A percentile compares a stretch with the other conserved stretches of the same genome.
phyloP scores from a whole-genome alignment of 2,329 filamentous ascomycete species.

The Fonsecaea nubica region DNA sequence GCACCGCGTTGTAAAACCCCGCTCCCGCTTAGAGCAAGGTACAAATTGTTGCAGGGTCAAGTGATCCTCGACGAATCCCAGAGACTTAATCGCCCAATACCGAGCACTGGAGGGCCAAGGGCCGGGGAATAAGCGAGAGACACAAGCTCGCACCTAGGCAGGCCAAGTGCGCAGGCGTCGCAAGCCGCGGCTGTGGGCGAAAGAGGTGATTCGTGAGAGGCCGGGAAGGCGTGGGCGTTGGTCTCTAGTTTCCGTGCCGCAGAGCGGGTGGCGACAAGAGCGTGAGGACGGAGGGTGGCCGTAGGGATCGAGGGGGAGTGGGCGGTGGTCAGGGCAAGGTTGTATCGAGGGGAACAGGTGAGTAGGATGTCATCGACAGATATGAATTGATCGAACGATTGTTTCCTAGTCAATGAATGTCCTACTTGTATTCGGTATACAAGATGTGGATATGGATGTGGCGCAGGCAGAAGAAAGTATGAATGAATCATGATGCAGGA shows the following conservation, averaged over 20 bases:
- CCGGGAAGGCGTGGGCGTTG: background rate
- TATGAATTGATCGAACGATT: too few species aligned
- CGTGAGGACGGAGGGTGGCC: background rate
- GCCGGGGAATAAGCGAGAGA: constrained; percentile 8
- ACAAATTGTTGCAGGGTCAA: constrained; percentile 4
- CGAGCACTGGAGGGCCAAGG: constrained; percentile 1
- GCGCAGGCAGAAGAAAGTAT: background rate
- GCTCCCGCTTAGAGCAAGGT: background rate
- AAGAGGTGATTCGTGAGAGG: constrained; percentile 9
- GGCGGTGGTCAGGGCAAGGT: background rate
- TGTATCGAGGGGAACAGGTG: too few species aligned
- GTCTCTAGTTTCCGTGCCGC: background rate
- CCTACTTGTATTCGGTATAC: too few species aligned
- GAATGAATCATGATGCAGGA: background rate
- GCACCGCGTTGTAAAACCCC: background rate
- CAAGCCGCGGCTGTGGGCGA: background rate
- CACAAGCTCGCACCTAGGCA: constrained; percentile 2
- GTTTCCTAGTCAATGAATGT: too few species aligned
- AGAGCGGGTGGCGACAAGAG: background rate
- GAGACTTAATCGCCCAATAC: background rate
- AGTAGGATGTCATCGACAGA: too few species aligned
- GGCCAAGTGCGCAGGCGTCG: constrained; percentile 4
- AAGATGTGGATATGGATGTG: background rate
- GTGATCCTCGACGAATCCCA: constrained; percentile 10
- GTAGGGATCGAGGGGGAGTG: background rate